Evolutionary conservation across 139 green algal genomes (phyloP), one percentile per base, ranked within the genome.

Genomic region (Tetradesmus obliquus): DNA sequence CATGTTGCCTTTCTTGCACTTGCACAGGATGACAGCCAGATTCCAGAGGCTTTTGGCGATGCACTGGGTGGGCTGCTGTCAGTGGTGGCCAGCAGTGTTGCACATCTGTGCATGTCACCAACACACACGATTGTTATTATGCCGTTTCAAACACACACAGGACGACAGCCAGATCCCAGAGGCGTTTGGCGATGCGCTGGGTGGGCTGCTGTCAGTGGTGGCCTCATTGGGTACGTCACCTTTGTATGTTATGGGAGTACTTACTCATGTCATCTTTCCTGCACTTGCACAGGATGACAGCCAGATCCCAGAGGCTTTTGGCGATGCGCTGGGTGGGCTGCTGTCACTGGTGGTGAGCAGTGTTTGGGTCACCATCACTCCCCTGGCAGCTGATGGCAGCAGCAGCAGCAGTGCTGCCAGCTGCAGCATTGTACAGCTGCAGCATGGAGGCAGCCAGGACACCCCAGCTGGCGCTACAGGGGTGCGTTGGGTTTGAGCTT

Each of bases 11-110:
- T 45, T 45, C 0, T 45, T 45, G 32, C 8, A 66, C 6, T 13
- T 20, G 4, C 79, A 22, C 22, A 72, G 72, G 53, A n/a, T 60
- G 51, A 76, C 45, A 3, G 45, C 54, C 66, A 76, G 58, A 60
- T 93, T 24, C 89, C 91, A 22, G 57, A 24, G 55, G 80, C 86
- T 12, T 92, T 93, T 86, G 84, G 72, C 22, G 89, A 91, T 82
- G 94, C 94, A 3, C 85, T 95, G 57, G 94, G 94, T 22, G 94
- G 94, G 3, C 92, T 95, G 32, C 85, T 95, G 19, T 91, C 91
- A 2, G 92, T 94, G 62, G 90, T 94, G 22, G 94, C 91, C 24
- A 92, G 93, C 71, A 91, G 92, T 82, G 88, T 95, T n/a, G n/a
- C n/a, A n/a, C n/a, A n/a, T n/a, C n/a, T n/a, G n/a, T n/a, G n/a